phyloP scores from a whole-genome alignment of 2,329 filamentous ascomycete genomes.

The Fusarium mundagurra region DNA sequence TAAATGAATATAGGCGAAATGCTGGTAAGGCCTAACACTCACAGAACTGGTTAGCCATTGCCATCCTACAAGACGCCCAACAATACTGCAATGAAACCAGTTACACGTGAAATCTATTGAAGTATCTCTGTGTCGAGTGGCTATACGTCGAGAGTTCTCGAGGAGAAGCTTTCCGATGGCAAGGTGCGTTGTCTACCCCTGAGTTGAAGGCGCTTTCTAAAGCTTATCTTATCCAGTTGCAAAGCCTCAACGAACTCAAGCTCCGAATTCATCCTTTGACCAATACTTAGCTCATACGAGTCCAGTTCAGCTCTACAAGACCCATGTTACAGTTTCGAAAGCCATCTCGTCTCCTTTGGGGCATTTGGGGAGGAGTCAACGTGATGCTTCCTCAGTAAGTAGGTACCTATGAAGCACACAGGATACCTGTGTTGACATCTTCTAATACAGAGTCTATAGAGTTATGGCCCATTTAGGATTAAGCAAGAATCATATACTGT shows the following conservation, averaged over 20 bases:
- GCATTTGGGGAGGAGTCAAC: not conserved
- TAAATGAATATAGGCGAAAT: not conserved
- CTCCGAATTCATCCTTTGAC: not conserved
- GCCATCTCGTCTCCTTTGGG: not conserved
- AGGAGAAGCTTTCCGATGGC: rapidly evolving
- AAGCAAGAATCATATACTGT: not conserved
- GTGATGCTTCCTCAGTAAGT: not conserved
- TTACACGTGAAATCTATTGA: rapidly evolving
- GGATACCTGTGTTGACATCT: not conserved
- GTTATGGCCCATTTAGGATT: not conserved
- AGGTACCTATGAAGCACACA: not conserved
- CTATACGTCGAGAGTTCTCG: rapidly evolving
- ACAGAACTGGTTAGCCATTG: not conserved
- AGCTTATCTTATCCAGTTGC: not conserved
- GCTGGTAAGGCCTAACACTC: not conserved
- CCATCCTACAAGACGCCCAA: not conserved
- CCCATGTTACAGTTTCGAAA: no score
- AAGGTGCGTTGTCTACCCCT: not conserved
- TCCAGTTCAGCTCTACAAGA: not conserved
- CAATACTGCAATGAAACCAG: no score
- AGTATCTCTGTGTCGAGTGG: rapidly evolving
- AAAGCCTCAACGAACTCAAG: no score
- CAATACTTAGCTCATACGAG: not conserved
- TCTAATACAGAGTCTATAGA: no score
- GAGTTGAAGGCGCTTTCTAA: not conserved